phyloP scores from a whole-genome alignment of 2,329 filamentous ascomycete genomes.

The Rutstroemia sp. region DNA sequence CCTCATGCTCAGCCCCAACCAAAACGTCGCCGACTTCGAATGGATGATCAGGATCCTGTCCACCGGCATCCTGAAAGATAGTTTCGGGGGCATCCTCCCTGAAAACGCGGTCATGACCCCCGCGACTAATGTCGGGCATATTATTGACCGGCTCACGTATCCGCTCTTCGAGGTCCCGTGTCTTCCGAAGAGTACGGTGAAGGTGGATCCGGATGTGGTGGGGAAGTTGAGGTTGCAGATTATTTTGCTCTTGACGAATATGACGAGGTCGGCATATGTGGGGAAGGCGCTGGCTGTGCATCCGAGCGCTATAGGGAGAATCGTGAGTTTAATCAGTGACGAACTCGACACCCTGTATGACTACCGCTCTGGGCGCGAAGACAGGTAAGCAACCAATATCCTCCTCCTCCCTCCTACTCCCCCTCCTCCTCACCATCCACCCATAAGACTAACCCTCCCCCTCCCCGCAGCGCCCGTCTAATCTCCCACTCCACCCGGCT shows the following conservation, averaged over 20 bases:
- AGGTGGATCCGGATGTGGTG: slow-evolving; percentile 20
- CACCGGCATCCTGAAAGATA: slow-evolving; percentile 55
- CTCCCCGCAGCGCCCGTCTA: slow-evolving; percentile 31
- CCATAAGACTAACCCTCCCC: too few relatives aligned
- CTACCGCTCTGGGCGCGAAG: slow-evolving; percentile 30
- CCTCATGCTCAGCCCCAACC: slow-evolving; percentile 59
- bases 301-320: slow-evolving; percentile 60
- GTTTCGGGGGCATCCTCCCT: slow-evolving; percentile 58
- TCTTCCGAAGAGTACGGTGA: slow-evolving; percentile 20
- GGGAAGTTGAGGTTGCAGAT: slow-evolving; percentile 28
- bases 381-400: slow-evolving; percentile 30
- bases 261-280: slow-evolving; percentile 56
- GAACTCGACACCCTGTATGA: slow-evolving; percentile 57
- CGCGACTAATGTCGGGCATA: slow-evolving; percentile 31
- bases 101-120: slow-evolving; percentile 31
- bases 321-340: slow-evolving; percentile 70
- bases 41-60: slow-evolving; percentile 58
- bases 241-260: slow-evolving; percentile 48
- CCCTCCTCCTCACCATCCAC: too few relatives aligned
- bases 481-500: slow-evolving; percentile 55
- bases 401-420: too few relatives aligned
- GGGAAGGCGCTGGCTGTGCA: slow-evolving; percentile 60
- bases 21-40: slow-evolving; percentile 54
- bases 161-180: slow-evolving; percentile 37
- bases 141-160: slow-evolving; percentile 33